phyloP scores from a whole-genome alignment of 257 asterid genomes.

The Rubia yunnanensis region DNA sequence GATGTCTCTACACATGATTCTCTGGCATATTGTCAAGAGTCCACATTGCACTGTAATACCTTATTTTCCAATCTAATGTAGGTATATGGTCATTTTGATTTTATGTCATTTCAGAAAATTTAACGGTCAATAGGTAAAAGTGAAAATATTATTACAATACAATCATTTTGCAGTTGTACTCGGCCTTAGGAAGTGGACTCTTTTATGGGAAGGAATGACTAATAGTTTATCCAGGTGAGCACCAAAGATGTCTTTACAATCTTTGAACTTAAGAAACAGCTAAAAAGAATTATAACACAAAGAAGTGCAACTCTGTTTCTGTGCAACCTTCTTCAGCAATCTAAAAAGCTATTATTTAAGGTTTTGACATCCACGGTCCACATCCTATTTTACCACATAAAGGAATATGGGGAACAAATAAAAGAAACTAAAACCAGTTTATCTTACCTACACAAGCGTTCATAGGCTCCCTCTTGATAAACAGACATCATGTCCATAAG shows the following conservation, averaged over 20 bases:
- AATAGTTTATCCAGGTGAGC: neutral
- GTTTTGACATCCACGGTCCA: neutral
- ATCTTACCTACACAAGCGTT: constrained; percentile 89
- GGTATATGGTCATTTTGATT: neutral
- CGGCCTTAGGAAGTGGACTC: neutral
- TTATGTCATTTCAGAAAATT: too few relatives aligned
- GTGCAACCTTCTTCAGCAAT: neutral
- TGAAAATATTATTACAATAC: neutral
- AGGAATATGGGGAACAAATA: too few relatives aligned
- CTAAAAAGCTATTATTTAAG: neutral
- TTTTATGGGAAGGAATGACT: neutral
- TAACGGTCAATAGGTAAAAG: neutral
- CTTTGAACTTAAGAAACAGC: neutral
- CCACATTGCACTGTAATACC: neutral
- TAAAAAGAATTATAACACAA: neutral
- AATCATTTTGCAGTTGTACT: neutral
- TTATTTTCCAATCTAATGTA: neutral
- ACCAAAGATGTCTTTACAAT: neutral
- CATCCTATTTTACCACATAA: neutral
- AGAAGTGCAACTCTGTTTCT: neutral
- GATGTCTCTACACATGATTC: neutral
- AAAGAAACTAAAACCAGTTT: neutral
- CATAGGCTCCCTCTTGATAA: constrained; percentile 99
- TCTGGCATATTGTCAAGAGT: neutral
- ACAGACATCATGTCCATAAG: constrained; percentile 99